phyloP scores from a whole-genome alignment of 495 filamentous ascomycete genomes.

The Mytilinidion resinicola region DNA sequence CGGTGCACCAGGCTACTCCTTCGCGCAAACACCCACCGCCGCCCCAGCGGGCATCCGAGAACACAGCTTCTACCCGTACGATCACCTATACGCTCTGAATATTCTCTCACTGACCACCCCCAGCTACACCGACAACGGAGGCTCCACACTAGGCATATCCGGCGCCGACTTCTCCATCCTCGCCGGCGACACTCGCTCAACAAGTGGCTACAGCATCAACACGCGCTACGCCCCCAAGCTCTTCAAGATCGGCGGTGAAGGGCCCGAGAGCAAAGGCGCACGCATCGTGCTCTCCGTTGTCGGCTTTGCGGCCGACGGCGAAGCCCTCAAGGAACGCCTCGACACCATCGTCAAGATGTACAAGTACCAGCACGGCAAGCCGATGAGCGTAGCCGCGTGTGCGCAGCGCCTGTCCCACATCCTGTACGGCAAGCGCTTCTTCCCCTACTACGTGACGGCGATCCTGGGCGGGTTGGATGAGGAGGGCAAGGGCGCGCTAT shows the following conservation, averaged over 20 bases:
- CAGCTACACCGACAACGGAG: slow-evolving; percentile 96
- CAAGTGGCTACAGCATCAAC: slow-evolving; percentile 97
- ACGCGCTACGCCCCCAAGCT: slow-evolving; percentile 89
- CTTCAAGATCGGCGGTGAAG: slow-evolving; percentile 90
- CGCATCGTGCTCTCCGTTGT: slow-evolving; percentile 87
- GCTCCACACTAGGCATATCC: slow-evolving; percentile 90
- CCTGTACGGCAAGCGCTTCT: slow-evolving; percentile 94
- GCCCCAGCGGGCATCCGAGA: slow-evolving; percentile 47
- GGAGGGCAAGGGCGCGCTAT: slow-evolving; percentile 87
- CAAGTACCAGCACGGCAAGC: slow-evolving; percentile 86
- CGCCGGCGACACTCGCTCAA: slow-evolving; percentile 91
- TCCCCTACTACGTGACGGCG: slow-evolving; percentile 92
- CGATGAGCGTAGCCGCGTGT: slow-evolving; percentile 86
- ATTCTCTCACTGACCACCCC: slow-evolving; percentile 15
- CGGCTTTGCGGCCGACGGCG: slow-evolving; percentile 90
- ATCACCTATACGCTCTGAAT: slow-evolving; percentile 9
- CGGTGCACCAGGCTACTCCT: slow-evolving; percentile 51
- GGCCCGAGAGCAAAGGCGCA: slow-evolving; percentile 72
- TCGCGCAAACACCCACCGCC: slow-evolving; percentile 42
- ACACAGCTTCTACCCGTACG: slow-evolving; percentile 93
- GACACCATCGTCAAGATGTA: slow-evolving; percentile 95
- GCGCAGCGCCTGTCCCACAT: slow-evolving; percentile 90
- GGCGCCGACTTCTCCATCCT: slow-evolving; percentile 91
- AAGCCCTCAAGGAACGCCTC: slow-evolving; percentile 80
- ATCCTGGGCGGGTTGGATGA: slow-evolving; percentile 93